phyloP scores from a whole-genome alignment of 441 rosid species.

The Erodium texanum region DNA sequence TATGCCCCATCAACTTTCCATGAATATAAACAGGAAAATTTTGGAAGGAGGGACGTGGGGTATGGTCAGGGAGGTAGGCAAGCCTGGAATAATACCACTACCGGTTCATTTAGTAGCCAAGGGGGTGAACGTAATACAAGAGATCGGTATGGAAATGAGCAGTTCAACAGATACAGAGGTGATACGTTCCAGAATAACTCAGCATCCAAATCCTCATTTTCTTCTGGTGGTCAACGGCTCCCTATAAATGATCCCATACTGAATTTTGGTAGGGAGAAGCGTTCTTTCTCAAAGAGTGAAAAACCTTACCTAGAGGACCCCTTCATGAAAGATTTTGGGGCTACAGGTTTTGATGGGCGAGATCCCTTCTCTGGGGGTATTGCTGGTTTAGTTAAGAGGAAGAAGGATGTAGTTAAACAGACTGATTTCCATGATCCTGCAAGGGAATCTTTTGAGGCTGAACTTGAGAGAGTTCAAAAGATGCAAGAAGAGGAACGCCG shows the following conservation, averaged over 20 bases:
- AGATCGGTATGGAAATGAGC: conserved; percentile 42
- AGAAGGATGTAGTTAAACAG: conserved; percentile 61
- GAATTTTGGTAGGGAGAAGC: conserved; percentile 56
- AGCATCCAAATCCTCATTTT: conserved; percentile 35
- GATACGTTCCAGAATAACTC: conserved; percentile 31
- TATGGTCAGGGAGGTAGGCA: conserved; percentile 56
- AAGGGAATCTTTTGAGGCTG: conserved; percentile 97
- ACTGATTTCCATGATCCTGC: conserved; percentile 86
- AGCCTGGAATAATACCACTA: conserved; percentile 41
- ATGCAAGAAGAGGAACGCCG: conserved; percentile 87
- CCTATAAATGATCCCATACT: conserved; percentile 39
- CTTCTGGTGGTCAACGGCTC: conserved; percentile 37
- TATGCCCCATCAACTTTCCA: conserved; percentile 31
- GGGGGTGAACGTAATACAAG: conserved; percentile 34
- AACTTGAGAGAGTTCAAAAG: conserved; percentile 92
- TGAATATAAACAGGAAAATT: conserved; percentile 40
- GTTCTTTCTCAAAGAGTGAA: conserved; percentile 45
- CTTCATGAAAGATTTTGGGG: conserved; percentile 50
- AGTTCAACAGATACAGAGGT: conserved; percentile 38
- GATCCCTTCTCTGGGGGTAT: conserved; percentile 64
- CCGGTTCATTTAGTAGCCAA: conserved; percentile 37
- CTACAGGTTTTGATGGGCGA: conserved; percentile 49
- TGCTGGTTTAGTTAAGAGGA: conserved; percentile 68
- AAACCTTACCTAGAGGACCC: conserved; percentile 63
- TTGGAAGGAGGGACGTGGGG: conserved; percentile 47